A percentile compares a stretch with the other conserved stretches of the same genome.
These are phyloP conservation scores for Moesziomyces antarcticus DNA, from an alignment of 1,284 basidiomycete genomes.

Conservation along the genomic window DNA sequence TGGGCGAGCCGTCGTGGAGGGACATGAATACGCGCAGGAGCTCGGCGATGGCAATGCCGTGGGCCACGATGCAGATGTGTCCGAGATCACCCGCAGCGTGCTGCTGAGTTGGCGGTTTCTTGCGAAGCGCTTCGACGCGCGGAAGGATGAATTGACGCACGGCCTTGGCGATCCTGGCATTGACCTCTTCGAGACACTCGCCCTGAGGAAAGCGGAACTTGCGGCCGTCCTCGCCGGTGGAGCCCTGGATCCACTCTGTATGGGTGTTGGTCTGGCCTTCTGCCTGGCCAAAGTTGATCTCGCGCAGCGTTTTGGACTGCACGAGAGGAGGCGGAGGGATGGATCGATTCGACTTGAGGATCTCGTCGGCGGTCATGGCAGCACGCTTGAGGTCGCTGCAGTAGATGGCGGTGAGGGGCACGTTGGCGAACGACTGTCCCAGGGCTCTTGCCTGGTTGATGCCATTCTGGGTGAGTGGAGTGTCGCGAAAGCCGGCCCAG, in stretches of 20 bases:
- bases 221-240: conserved; percentile 68
- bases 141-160: conserved; percentile 76
- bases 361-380: conserved; percentile 75
- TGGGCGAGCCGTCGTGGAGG: conserved; percentile 39
- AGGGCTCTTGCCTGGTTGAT: conserved; percentile 85
- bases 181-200: conserved; percentile 79
- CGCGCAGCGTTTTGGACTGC: conserved; percentile 69
- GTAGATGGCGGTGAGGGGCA: conserved; percentile 77
- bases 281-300: conserved; percentile 75
- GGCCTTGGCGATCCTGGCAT: conserved; percentile 73
- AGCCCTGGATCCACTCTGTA: conserved; percentile 34
- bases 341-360: conserved; percentile 71
- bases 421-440: conserved; percentile 75
- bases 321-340: conserved; percentile 73
- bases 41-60: conserved; percentile 81
- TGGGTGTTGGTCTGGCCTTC: conserved; percentile 75
- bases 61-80: conserved; percentile 80
- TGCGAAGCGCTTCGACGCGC: conserved; percentile 69
- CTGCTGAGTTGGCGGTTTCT: conserved; percentile 20
- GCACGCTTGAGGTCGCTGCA: conserved; percentile 84
- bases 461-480: conserved; percentile 85
- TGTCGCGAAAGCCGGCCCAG: conserved; percentile 88
- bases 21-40: conserved; percentile 56
- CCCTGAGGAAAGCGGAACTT: conserved; percentile 77
- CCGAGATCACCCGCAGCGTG: conserved; percentile 54